Conservation (phyloP, 2,329 filamentous ascomycete genomes). For the Cladosporium sp. region DNA sequence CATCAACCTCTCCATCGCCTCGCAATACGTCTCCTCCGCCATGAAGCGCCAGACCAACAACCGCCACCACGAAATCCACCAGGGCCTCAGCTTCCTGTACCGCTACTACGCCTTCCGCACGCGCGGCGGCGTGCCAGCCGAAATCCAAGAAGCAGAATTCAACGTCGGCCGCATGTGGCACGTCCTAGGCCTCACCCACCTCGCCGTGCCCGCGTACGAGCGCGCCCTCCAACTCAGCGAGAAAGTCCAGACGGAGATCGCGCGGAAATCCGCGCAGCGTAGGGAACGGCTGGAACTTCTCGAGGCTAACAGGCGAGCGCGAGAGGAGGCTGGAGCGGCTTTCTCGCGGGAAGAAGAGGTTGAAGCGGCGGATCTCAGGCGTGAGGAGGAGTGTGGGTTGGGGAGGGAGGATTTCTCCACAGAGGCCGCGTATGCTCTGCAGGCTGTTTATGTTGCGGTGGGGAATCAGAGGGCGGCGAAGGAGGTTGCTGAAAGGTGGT, state of each 20-base stretch:
- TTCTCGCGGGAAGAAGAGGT: neutral
- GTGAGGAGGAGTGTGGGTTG: slow-evolving; percentile 29
- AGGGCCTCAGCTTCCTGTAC: slow-evolving; percentile 77
- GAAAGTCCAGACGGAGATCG: slow-evolving; percentile 36
- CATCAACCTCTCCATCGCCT: slow-evolving; percentile 73
- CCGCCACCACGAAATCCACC: slow-evolving; percentile 77
- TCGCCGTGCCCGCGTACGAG: slow-evolving; percentile 70
- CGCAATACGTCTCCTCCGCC: slow-evolving; percentile 82
- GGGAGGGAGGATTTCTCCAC: slow-evolving; percentile 55
- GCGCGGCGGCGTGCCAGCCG: slow-evolving; percentile 28
- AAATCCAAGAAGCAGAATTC: slow-evolving; percentile 67
- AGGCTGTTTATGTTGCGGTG: slow-evolving; percentile 60
- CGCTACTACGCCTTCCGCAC: slow-evolving; percentile 63
- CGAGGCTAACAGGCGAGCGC: slow-evolving; percentile 11
- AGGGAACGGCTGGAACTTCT: slow-evolving; percentile 36
- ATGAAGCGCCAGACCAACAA: slow-evolving; percentile 89
- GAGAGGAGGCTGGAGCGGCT: slow-evolving; percentile 14
- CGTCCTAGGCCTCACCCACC: slow-evolving; percentile 64
- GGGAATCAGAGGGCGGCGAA: slow-evolving; percentile 60
- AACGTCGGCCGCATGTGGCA: slow-evolving; percentile 76
- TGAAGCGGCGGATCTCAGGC: slow-evolving; percentile 13
- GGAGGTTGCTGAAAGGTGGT: slow-evolving; percentile 54
- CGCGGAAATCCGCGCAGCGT: slow-evolving; percentile 28
- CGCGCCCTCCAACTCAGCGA: slow-evolving; percentile 49
- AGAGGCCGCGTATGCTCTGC: slow-evolving; percentile 71